Evolutionary conservation across 495 filamentous ascomycete species (phyloP), one percentile per base, ranked within the genome.

Genomic region (Pyrenula aspistea): DNA sequence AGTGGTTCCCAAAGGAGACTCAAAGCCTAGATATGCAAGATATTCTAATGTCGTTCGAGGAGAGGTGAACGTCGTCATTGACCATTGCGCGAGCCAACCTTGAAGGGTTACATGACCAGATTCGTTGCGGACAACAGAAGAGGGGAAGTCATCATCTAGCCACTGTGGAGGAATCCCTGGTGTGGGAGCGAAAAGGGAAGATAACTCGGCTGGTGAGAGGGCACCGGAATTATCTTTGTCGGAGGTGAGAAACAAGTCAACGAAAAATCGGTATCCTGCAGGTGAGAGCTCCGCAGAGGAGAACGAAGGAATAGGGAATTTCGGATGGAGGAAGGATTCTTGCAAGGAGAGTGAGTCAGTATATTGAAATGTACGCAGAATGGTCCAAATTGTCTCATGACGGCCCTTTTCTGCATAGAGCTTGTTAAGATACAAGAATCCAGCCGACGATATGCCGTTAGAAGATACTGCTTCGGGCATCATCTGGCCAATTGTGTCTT

Each of bases 11-110:
- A 63, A 67, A 23, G 83, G 84, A 12, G 83, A 80, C 49, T 83
- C 80, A 64, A 96, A 98, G 10, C 93, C 93, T 1, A 98, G 81
- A 63, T 96, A 97, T 4, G 93, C 94, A 10, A 98, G 79, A 64
- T 98, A 98, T 59, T 92, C 88, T 1, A 98, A 73, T 0, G 93
- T 97, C 0, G 90, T 97, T 65, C 90, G 92, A 15, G 94, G 92
- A 25, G 93, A 90, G 53, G 91, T 80, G 63, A 97, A 98, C 1
- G 93, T 98, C 0, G 94, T 98, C 93, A 98, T 98, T 69, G 90
- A 95, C 93, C 93, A 98, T 61, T 98, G 93, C 2, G 93, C 94
- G 19, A 98, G 79, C 93, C 93, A 98, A 2, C 93, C 93, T 68
- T 98, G 93, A 1, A 97, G 78, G 2, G 93, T 98, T 60, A 98